Evolutionary conservation across 1,284 basidiomycete species (phyloP).

Genomic region (Inonotus obliquus): DNA sequence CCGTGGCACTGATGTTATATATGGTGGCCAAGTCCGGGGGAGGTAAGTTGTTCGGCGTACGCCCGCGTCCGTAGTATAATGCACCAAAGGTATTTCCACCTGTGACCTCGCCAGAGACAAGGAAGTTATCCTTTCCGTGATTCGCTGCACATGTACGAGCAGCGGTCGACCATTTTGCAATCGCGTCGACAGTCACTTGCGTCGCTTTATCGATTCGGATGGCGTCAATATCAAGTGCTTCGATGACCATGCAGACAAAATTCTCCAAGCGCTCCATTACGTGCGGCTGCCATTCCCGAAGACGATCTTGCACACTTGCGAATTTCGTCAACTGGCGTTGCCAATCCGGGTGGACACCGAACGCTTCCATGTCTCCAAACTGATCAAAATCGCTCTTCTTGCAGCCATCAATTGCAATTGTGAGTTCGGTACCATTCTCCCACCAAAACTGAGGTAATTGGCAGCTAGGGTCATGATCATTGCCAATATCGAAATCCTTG

Average conservation of each 20-base stretch:
- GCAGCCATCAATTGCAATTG: slow-evolving; percentile 63
- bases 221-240: slow-evolving; percentile 83
- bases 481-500: slow-evolving; percentile 68
- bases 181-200: slow-evolving; percentile 79
- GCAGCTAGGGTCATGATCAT: slow-evolving; percentile 71
- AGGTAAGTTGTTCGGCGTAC: slow-evolving; percentile 62
- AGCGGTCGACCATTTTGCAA: slow-evolving; percentile 69
- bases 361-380: slow-evolving; percentile 92
- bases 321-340: slow-evolving; percentile 91
- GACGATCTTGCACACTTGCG: slow-evolving; percentile 90
- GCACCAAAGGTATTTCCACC: slow-evolving; percentile 88
- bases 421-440: slow-evolving; percentile 63
- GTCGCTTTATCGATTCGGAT: slow-evolving; percentile 94
- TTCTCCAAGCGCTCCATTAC: slow-evolving; percentile 73
- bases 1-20: slow-evolving; percentile 53
- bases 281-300: slow-evolving; percentile 79
- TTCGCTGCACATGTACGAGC: slow-evolving; percentile 69
- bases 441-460: slow-evolving; percentile 74
- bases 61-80: slow-evolving; percentile 83
- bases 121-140: slow-evolving; percentile 81
- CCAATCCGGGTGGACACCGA: slow-evolving; percentile 93
- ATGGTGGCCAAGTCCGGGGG: slow-evolving; percentile 62
- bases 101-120: slow-evolving; percentile 90
- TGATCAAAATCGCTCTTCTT: slow-evolving; percentile 84
- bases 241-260: slow-evolving; percentile 82